A percentile compares a stretch with the other conserved stretches of the same genome.
Conservation (phyloP, 192 early-diverging fungal genomes). For the Rhizophlyctis rosea region DNA sequence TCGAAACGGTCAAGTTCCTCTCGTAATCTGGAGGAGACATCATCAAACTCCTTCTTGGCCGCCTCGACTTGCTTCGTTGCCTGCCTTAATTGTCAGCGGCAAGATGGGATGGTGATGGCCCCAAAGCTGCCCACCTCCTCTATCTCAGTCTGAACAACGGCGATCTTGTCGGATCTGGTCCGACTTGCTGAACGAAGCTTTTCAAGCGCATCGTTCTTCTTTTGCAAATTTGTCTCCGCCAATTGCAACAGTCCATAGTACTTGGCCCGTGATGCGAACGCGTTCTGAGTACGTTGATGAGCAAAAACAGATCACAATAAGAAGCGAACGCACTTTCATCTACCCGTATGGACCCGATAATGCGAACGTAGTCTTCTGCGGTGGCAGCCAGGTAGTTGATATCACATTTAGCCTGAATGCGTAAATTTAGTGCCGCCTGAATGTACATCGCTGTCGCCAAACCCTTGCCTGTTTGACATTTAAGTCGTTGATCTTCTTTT, state of each 20-base stretch:
- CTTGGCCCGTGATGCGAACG: slow-evolving; percentile 72
- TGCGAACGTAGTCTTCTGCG: slow-evolving; percentile 86
- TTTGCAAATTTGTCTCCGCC: slow-evolving; percentile 65
- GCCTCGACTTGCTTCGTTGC: slow-evolving; percentile 35
- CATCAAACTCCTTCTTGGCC: slow-evolving; percentile 65
- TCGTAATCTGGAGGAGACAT: slow-evolving; percentile 67
- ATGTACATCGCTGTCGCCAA: not conserved
- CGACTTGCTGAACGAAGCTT: slow-evolving; percentile 24
- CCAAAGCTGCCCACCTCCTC: too few relatives aligned
- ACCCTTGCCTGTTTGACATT: slow-evolving; percentile 63
- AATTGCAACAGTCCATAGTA: slow-evolving; percentile 68
- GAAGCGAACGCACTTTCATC: not conserved
- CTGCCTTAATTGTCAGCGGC: slow-evolving; percentile 39
- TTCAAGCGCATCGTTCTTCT: slow-evolving; percentile 51
- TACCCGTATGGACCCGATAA: slow-evolving; percentile 76
- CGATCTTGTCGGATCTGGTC: slow-evolving; percentile 50
- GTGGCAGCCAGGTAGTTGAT: slow-evolving; percentile 71
- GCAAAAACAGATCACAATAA: not conserved
- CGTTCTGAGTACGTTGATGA: slow-evolving; percentile 36
- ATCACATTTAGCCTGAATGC: slow-evolving; percentile 60
- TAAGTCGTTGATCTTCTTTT: slow-evolving; percentile 73
- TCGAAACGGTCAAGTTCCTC: slow-evolving; percentile 79
- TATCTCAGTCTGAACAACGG: slow-evolving; percentile 40
- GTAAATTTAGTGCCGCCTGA: not conserved
- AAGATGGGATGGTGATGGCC: not conserved